Evolutionary conservation across 768 basidiomycete genomes (phyloP).

Genomic region (Glaciozyma antarctica): DNA sequence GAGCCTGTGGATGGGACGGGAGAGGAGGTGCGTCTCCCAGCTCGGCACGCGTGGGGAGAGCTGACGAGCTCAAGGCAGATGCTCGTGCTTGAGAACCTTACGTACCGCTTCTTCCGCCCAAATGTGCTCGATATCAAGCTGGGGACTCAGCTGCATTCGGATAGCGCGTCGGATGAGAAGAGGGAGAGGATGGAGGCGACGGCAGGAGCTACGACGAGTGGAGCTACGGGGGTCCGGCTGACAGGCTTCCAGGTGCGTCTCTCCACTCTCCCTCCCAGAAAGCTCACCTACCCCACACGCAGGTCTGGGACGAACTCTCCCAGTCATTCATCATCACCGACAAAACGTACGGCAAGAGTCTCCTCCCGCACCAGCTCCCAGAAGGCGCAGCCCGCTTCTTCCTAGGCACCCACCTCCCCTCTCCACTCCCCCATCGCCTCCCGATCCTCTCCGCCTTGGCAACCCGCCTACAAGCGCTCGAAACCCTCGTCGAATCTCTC

Average conservation of each 20-base stretch:
- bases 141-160: conserved; percentile 77
- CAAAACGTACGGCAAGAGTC: conserved; percentile 67
- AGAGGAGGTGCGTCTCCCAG: background rate
- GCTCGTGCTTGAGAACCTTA: conserved; percentile 60
- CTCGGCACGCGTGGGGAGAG: background rate
- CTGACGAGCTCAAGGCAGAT: conserved; percentile 11
- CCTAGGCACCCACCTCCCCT: background rate
- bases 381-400: conserved; percentile 74
- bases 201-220: conserved; percentile 61
- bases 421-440: conserved; percentile 46
- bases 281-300: background rate
- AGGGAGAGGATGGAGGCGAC: conserved; percentile 61
- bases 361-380: conserved; percentile 59
- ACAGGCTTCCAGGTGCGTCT: conserved; percentile 77
- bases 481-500: conserved; percentile 45
- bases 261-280: background rate
- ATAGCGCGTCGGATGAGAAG: conserved; percentile 56
- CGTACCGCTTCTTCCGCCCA: conserved; percentile 63
- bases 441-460: conserved; percentile 53
- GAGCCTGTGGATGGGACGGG: conserved; percentile 2
- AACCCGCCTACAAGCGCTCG: conserved; percentile 43
- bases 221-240: conserved; percentile 65
- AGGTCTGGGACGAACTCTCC: conserved; percentile 65
- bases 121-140: conserved; percentile 89
- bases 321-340: conserved; percentile 54